These are phyloP conservation scores for Phycomyces nitens DNA, from an alignment of 192 early-diverging fungal genomes.

Conservation along the genomic window DNA sequence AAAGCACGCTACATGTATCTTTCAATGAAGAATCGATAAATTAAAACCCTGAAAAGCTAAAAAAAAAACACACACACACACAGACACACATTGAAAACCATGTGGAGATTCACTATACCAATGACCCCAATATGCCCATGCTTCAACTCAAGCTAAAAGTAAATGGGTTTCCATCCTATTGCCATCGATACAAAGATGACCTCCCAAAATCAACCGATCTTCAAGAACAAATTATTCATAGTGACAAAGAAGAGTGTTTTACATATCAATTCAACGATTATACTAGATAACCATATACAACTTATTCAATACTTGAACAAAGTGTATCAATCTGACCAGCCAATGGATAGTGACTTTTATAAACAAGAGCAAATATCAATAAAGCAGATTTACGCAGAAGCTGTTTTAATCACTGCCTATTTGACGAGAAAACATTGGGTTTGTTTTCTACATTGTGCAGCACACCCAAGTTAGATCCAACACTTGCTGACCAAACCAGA, in stretches of 20 bases:
- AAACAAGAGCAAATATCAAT: constrained; percentile 9
- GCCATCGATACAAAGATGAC: not conserved
- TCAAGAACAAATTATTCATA: constrained; percentile 9
- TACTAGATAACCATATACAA: constrained; percentile 8
- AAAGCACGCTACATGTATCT: not conserved
- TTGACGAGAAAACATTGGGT: constrained; percentile 5
- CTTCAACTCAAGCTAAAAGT: not conserved
- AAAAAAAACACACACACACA: too few species aligned
- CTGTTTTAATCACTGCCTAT: not conserved
- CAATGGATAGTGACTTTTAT: not conserved
- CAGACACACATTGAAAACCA: not conserved
- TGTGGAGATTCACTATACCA: not conserved
- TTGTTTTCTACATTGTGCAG: constrained; percentile 4
- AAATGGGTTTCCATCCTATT: not conserved
- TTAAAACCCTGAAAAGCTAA: not conserved
- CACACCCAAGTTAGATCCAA: not conserved
- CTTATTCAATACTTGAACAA: constrained; percentile 13
- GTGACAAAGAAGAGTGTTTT: constrained; percentile 14
- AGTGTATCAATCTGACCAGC: constrained; percentile 5
- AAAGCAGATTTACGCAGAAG: constrained; percentile 7
- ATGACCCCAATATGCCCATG: constrained; percentile 1
- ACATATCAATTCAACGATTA: constrained; percentile 10
- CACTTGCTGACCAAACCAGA: not conserved
- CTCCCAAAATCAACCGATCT: constrained; percentile 10
- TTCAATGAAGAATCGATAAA: not conserved